Evolutionary conservation across 768 basidiomycete species (phyloP).

Genomic region (Pleurotus tuoliensis): DNA sequence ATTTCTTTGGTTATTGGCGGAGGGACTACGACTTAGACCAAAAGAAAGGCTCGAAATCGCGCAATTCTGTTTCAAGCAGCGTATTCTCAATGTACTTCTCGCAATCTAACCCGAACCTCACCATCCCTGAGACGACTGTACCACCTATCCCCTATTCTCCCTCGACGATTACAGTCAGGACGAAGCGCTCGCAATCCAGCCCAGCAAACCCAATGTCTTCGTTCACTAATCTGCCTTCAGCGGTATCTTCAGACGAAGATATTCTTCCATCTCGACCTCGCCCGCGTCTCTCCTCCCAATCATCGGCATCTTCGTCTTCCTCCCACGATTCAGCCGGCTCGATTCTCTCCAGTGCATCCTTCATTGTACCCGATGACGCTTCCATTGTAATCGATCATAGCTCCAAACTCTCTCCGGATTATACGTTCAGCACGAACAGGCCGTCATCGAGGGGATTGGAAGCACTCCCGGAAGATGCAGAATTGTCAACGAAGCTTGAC

Average conservation of each 20-base stretch:
- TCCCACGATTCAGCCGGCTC: slow-evolving; percentile 13
- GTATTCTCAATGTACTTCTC: slow-evolving; percentile 60
- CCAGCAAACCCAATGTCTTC: slow-evolving; percentile 6
- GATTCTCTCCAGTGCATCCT: slow-evolving; percentile 22
- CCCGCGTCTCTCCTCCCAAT: slow-evolving; percentile 4
- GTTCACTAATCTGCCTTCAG: background rate
- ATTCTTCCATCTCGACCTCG: background rate
- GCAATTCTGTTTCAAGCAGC: slow-evolving; percentile 48
- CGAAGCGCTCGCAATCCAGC: slow-evolving; percentile 5
- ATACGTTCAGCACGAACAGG: slow-evolving; percentile 1
- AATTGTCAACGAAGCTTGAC: background rate
- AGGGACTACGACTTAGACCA: slow-evolving; percentile 60
- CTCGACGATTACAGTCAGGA: background rate
- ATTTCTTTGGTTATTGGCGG: slow-evolving; percentile 81
- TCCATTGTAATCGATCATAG: slow-evolving; percentile 42
- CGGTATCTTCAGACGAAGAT: slow-evolving; percentile 1
- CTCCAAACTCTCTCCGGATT: slow-evolving; percentile 6
- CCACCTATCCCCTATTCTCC: background rate
- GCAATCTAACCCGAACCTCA: slow-evolving; percentile 26
- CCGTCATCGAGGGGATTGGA: slow-evolving; percentile 9
- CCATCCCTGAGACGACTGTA: background rate
- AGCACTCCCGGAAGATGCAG: slow-evolving; percentile 14
- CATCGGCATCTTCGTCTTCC: slow-evolving; percentile 22
- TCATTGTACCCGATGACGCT: slow-evolving; percentile 34
- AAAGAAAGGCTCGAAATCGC: slow-evolving; percentile 30